Base-by-base conservation (phyloP, 352 stramenopile genomes). In the Thalassiosira oceanica region DNA sequence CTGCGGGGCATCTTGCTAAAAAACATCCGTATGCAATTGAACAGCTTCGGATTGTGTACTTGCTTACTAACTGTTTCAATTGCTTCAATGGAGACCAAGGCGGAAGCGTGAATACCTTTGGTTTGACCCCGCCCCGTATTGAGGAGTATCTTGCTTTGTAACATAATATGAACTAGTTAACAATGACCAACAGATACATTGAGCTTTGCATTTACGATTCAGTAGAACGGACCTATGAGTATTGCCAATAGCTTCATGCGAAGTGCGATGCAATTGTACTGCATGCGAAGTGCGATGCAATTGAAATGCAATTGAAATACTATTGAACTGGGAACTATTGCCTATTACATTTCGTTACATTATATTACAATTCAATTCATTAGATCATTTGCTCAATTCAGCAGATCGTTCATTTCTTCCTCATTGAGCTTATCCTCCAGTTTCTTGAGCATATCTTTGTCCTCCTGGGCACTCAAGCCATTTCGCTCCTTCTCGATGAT, bases 81-180 rank as follows among this genome's bases (percentile, higher is more conserved):
- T 76, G 65, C 31, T 48, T 71, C 1, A 71, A 71, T 39, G 57
- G 52, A n/a, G 41, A 72, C 37, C 20, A 66, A 29, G 27, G 23
- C 8, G 50, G 10, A 24, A 50, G 52, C 6, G 15, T 50, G 8
- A 43, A 55, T 20, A 61, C 26, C 6, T 68, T 74, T 48, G 6
- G 36, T 29, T 53, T 16, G 24, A 11, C 39, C 27, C 54, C 63
- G 13, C 63, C 63, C 8, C 48, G 4, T 4, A 23, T 74, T 16
- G 49, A 62, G 13, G 54, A 68, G 0, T 74, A 74, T 36, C 51
- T 74, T 39, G 21, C 6, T 15, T 15, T 71, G 13, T 57, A 71
- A 29, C 29, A 54, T 2, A 10, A 46, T 5, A 16, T 46, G 6
- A n/a, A n/a, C n/a, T n/a, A n/a, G n/a, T n/a, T n/a, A n/a, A n/a